Evolutionary conservation across 1,284 basidiomycete genomes (phyloP).

Genomic region (Mycena sp.): DNA sequence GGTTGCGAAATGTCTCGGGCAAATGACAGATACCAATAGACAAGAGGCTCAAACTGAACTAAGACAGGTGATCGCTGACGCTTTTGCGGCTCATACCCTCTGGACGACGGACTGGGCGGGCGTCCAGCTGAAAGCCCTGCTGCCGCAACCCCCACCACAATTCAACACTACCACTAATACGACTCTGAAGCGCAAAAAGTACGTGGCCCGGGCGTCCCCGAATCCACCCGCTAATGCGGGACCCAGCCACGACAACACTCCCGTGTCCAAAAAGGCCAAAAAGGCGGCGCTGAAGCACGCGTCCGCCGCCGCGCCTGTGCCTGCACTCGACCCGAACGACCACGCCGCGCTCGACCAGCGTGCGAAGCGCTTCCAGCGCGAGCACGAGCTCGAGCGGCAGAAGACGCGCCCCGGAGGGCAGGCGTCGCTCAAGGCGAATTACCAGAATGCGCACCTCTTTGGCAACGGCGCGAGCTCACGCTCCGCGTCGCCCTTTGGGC

Average conservation of each 20-base stretch:
- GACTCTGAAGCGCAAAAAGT: slow-evolving; percentile 35
- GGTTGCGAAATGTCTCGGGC: slow-evolving; percentile 84
- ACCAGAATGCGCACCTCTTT: slow-evolving; percentile 61
- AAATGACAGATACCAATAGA: slow-evolving; percentile 82
- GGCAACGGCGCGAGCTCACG: slow-evolving; percentile 54
- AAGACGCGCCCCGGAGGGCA: slow-evolving; percentile 54
- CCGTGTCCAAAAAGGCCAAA: slow-evolving; percentile 69
- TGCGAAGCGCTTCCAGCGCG: slow-evolving; percentile 81
- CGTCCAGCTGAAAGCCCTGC: slow-evolving; percentile 73
- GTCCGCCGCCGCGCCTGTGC: slow-evolving; percentile 42
- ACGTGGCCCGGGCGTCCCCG: slow-evolving; percentile 18
- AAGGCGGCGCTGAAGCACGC: slow-evolving; percentile 55
- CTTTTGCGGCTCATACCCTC: slow-evolving; percentile 80
- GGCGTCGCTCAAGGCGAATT: slow-evolving; percentile 56
- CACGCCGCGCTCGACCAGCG: slow-evolving; percentile 73
- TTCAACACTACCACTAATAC: slow-evolving; percentile 16
- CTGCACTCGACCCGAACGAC: slow-evolving; percentile 66
- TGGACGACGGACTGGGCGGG: slow-evolving; percentile 91
- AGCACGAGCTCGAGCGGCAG: slow-evolving; percentile 82
- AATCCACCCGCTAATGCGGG: neutral
- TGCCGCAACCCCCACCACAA: slow-evolving; percentile 21
- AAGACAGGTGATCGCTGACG: slow-evolving; percentile 87
- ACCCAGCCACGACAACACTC: slow-evolving; percentile 50
- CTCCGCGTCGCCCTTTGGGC: slow-evolving; percentile 55
- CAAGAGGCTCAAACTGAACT: slow-evolving; percentile 82